Base-by-base conservation (phyloP, 768 basidiomycete genomes). In the Boletus reticuloceps region DNA sequence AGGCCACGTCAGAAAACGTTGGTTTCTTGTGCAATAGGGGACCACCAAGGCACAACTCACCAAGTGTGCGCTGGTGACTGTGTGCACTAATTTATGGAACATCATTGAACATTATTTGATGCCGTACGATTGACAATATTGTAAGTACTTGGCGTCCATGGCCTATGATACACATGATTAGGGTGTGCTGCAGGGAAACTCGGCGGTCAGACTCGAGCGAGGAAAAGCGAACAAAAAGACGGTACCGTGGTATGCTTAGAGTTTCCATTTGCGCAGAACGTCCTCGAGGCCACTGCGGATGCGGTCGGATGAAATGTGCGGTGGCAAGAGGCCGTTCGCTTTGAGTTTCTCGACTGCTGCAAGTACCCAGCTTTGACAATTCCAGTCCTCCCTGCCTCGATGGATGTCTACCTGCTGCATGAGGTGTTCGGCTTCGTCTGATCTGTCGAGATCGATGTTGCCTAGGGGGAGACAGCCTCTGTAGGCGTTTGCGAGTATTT, bases 301-400 rank as follows among this genome's bases (percentile, higher is more conserved):
- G 46, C 22, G 41, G 34, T 61, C 57, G 9, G 64, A 50, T 40
- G 66, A 58, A 27, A 68, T 36, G 27, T 60, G 57, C 8, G 55
- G 36, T 22, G 52, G 57, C 43, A 72, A 42, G 45, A 64, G 27
- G 41, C 37, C 55, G 6, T 54, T 51, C 8, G 47, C 50, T 51
- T 47, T 67, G 52, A 72, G 59, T 39, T 55, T 57, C 36, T 69
- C 69, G 2, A 69, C 55, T 7, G 67, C 60, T 5, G 48, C 56
- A 25, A 64, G 61, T 10, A 69, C 66, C 67, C 69, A 71, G 46
- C 20, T 69, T 54, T 70, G 71, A 32, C 63, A 67, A 11, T 70
- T 71, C 71, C 71, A 70, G 39, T 71, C 64, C 56, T 66, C 64
- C 38, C 55, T 67, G 49, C 58, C 61, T n/a, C 61, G 63, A 53